Base-by-base conservation (phyloP, 352 stramenopile species). In the Pythium periplocum region DNA sequence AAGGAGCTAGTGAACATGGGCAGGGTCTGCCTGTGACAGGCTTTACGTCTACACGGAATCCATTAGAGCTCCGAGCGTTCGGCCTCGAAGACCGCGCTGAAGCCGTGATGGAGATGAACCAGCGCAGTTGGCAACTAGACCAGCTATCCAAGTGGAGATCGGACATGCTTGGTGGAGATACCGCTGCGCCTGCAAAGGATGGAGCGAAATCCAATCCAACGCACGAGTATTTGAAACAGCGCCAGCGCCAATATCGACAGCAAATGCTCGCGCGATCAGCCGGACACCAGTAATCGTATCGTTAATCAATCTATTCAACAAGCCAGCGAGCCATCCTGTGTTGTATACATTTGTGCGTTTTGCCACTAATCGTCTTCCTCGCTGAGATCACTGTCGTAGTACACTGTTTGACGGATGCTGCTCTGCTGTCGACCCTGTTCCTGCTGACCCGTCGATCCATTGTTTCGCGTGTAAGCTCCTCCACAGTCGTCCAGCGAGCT, bases 311-410 rank as follows among this genome's bases (percentile, higher is more conserved):
- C 17, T 26, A 26, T 26, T 26, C 17, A 26, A 26, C 17, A 26
- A 26, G 17, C 17, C 17, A 26, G 17, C 0, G 17, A 26, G 17
- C 17, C 17, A 26, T 26, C 17, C 17, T 26, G 17, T 26, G 17
- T 26, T 48, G 44, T 26, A 42, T 42, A 1, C 38, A 42, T 42
- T 8, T 12, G 12, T 42, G 7, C 7, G 1, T 0, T 42, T 1
- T 0, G 12, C 38, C 38, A 42, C 48, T 79, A 81, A 46, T 75
- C 64, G 52, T 90, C 79, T 39, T 93, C 83, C 45, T 90, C 78
- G 45, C 85, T 77, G 53, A 93, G 56, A 60, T 90, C 83, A 62
- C 83, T 93, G 58, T 90, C 83, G 63, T 93, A 93, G 62, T 79
- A 93, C 48, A 90, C 86, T 51, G 74, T 87, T 68, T 93, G 83